Evolutionary conservation across 106 monocot species (phyloP).

Genomic region (Platanthera guangdongensis): DNA sequence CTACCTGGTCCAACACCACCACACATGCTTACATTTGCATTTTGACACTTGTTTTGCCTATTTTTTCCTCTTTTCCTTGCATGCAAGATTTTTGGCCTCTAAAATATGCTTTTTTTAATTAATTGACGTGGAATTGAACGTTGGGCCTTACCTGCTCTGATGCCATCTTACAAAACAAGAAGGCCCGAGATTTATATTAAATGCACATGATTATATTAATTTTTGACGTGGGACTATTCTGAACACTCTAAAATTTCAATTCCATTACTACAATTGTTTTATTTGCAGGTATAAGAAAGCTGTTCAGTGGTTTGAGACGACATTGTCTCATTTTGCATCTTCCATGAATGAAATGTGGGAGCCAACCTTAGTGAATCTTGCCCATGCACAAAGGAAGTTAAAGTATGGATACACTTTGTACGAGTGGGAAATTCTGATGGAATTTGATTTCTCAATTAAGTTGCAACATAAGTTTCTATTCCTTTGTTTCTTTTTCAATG

Average conservation of each 20-base stretch:
- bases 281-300: slow-evolving; percentile 80
- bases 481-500: not conserved
- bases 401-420: slow-evolving; percentile 45
- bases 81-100: too few species aligned
- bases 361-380: slow-evolving; percentile 92
- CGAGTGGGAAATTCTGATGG: not conserved
- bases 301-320: slow-evolving; percentile 74
- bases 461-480: not conserved
- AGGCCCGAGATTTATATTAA: too few species aligned
- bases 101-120: too few species aligned
- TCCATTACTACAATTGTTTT: not conserved
- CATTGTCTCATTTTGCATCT: slow-evolving; percentile 52
- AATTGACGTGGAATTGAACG: too few species aligned
- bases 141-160: too few species aligned
- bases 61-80: too few species aligned
- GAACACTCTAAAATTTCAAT: not conserved
- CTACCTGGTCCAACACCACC: too few species aligned
- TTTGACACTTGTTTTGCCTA: too few species aligned
- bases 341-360: slow-evolving; percentile 92
- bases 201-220: too few species aligned
- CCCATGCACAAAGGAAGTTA: slow-evolving; percentile 76
- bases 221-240: too few species aligned
- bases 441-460: not conserved
- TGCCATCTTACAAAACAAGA: too few species aligned
- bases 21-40: too few species aligned